These are phyloP conservation scores for Chlamydomonas schloesseri DNA, from an alignment of 139 green algal species.

Conservation along the genomic window DNA sequence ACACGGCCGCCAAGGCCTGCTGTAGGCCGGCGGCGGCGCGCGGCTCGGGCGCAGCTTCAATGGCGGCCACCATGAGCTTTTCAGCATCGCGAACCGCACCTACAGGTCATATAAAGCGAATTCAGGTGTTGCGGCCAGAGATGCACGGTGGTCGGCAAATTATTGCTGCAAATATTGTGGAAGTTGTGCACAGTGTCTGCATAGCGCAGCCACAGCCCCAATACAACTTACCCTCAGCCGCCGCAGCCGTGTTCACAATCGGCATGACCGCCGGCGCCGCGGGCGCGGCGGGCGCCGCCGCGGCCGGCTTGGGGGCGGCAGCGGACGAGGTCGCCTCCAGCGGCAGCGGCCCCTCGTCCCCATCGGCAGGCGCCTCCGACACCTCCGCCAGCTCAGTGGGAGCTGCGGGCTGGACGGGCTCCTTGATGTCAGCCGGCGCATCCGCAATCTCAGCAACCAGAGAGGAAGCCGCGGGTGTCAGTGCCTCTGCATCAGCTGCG, in stretches of 20 bases:
- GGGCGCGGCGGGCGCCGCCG: not conserved
- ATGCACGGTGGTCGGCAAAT: no score
- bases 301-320: conserved; percentile 4
- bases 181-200: no score
- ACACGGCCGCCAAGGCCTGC: conserved; percentile 7
- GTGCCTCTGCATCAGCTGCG: not conserved
- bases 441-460: not conserved
- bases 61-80: not conserved
- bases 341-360: conserved; percentile 14
- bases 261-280: not conserved
- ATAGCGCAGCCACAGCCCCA: no score
- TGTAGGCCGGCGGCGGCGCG: not conserved
- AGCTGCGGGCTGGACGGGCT: not conserved
- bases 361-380: not conserved
- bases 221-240: not conserved
- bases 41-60: not conserved
- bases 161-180: no score
- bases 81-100: conserved; percentile 18
- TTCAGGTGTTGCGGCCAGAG: no score
- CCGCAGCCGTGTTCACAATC: not conserved
- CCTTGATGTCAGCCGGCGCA: not conserved
- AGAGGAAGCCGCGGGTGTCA: not conserved
- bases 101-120: no score
- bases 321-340: not conserved
- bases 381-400: not conserved